Evolutionary conservation across 2,329 filamentous ascomycete genomes (phyloP).

Genomic region (Setomelanomma holmii): DNA sequence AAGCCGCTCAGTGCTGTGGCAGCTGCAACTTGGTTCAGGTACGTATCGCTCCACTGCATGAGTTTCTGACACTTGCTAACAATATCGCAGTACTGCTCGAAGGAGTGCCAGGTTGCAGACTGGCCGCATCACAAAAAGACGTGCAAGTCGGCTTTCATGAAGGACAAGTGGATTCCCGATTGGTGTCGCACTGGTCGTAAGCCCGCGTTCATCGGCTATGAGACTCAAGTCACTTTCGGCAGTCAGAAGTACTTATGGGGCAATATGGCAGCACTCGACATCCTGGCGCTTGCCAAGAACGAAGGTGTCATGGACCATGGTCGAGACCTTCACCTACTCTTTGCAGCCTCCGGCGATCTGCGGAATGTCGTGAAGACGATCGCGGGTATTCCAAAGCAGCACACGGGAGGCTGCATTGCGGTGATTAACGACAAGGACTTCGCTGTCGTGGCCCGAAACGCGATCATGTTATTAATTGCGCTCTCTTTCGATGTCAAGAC

Average conservation of each 20-base stretch:
- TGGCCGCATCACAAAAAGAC: constrained; percentile 3
- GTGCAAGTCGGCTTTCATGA: constrained; percentile 4
- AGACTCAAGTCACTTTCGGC: constrained; percentile 1
- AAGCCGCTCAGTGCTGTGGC: background rate
- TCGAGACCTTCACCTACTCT: constrained; percentile 37
- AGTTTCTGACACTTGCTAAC: too few relatives aligned
- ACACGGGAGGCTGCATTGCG: constrained; percentile 26
- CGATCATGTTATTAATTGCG: constrained; percentile 49
- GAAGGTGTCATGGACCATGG: constrained; percentile 37
- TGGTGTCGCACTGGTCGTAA: background rate
- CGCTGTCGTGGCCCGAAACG: constrained; percentile 49
- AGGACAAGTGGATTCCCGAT: constrained; percentile 27
- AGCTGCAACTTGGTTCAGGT: background rate
- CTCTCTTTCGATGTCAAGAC: constrained; percentile 20
- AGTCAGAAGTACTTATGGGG: constrained; percentile 45
- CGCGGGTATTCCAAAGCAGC: constrained; percentile 37
- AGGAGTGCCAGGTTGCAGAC: constrained; percentile 5
- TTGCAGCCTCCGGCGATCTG: constrained; percentile 55
- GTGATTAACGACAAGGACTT: constrained; percentile 52
- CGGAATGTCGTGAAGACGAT: constrained; percentile 54
- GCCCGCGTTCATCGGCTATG: constrained; percentile 6
- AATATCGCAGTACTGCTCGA: constrained; percentile 4
- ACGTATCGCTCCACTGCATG: too few relatives aligned
- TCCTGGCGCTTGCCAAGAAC: constrained; percentile 40
- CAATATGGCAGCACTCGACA: constrained; percentile 51